Conservation (phyloP, 345 rosid genomes). For the Pugionium dolabratum region DNA sequence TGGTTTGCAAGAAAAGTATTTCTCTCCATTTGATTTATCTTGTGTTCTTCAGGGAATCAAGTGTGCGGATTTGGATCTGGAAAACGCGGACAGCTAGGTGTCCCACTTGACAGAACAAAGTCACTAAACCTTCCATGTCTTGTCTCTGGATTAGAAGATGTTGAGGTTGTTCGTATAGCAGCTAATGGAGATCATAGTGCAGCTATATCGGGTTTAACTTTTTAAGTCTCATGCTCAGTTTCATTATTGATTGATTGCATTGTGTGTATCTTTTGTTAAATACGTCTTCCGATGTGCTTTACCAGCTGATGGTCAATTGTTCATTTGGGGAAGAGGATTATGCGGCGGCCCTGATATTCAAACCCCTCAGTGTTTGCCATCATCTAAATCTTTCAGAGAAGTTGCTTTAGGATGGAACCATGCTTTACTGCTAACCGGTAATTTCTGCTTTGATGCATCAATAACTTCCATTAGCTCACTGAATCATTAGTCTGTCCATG, state of each 20-base stretch:
- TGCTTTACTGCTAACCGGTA: constrained; percentile 64
- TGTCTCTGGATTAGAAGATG: constrained; percentile 54
- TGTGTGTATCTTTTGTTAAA: constrained; percentile 3
- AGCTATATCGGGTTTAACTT: constrained; percentile 63
- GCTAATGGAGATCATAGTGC: constrained; percentile 93
- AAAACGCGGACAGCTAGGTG: constrained; percentile 85
- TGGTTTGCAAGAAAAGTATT: neutral
- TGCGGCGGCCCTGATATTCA: constrained; percentile 47
- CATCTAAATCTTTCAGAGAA: constrained; percentile 43
- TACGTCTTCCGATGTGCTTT: constrained; percentile 14
- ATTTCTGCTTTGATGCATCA: neutral
- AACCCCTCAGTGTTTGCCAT: constrained; percentile 49
- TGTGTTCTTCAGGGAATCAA: constrained; percentile 46
- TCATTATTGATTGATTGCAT: neutral
- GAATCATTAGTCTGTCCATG: constrained; percentile 10
- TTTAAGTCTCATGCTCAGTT: neutral
- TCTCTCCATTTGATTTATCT: constrained; percentile 9
- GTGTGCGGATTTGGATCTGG: constrained; percentile 82
- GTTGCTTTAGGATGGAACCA: constrained; percentile 90
- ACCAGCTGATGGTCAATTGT: constrained; percentile 63
- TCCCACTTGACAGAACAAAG: constrained; percentile 45
- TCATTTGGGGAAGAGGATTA: constrained; percentile 88
- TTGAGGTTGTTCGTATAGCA: constrained; percentile 49
- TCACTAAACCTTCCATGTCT: constrained; percentile 56
- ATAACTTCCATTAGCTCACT: constrained; percentile 9